These are phyloP conservation scores for Actinidia chinensis DNA, from an alignment of 179 eudicot species.

Conservation along the genomic window DNA sequence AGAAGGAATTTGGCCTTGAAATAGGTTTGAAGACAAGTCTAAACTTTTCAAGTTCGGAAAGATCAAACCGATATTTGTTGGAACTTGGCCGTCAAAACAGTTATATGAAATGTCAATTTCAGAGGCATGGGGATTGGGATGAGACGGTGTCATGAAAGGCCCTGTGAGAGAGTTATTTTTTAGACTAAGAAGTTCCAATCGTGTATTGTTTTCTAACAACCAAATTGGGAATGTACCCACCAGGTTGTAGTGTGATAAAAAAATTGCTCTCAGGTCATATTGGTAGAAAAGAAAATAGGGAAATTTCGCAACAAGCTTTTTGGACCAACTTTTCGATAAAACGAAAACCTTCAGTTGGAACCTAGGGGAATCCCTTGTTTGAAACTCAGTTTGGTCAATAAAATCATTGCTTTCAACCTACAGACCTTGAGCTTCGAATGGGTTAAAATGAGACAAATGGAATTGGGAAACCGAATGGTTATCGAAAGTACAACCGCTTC, in stretches of 20 bases:
- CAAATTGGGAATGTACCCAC: not conserved
- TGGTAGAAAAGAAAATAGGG: not conserved
- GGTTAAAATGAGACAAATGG: too few relatives aligned
- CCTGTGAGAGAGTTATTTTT: not conserved
- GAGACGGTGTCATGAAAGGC: not conserved
- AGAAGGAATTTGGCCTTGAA: not conserved
- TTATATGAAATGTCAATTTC: not conserved
- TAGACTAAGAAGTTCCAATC: not conserved
- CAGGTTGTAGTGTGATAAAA: not conserved
- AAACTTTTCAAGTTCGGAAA: not conserved
- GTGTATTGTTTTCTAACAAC: conserved; percentile 11
- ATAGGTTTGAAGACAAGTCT: not conserved
- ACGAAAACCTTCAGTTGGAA: not conserved
- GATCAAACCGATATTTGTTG: not conserved
- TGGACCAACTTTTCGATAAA: not conserved
- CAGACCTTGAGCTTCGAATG: too few relatives aligned
- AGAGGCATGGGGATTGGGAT: not conserved
- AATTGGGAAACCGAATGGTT: too few relatives aligned
- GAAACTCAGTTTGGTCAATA: too few relatives aligned
- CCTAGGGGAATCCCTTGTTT: too few relatives aligned
- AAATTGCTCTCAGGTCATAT: not conserved
- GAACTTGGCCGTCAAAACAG: not conserved
- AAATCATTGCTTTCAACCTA: too few relatives aligned
- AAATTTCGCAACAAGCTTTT: not conserved
- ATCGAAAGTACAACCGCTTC: too few relatives aligned